Evolutionary conservation across 495 filamentous ascomycete species (phyloP).

Genomic region (Neurospora sp.): DNA sequence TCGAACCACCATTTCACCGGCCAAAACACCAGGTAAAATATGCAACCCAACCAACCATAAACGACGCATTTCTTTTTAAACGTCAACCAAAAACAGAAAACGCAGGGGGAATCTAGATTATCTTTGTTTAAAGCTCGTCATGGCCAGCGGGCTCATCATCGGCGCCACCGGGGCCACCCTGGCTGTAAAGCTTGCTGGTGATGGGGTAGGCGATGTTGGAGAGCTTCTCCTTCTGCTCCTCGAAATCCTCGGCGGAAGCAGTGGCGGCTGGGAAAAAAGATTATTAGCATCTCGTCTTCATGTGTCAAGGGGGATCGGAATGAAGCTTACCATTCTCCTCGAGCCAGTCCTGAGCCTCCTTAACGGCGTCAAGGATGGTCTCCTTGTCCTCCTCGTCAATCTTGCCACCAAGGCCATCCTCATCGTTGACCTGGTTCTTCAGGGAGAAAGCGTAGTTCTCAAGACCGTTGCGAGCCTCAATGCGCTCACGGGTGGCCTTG

Average conservation of each 20-base stretch:
- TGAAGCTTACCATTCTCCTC: constrained; percentile 61
- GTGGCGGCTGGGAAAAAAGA: constrained; percentile 44
- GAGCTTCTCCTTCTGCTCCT: constrained; percentile 99
- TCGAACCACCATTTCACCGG: neutral
- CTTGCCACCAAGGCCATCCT: constrained; percentile 94
- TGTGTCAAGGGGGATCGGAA: neutral
- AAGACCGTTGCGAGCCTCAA: constrained; percentile 89
- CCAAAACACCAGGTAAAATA: neutral
- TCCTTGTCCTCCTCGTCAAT: constrained; percentile 99
- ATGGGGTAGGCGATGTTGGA: constrained; percentile 95
- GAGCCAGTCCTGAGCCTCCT: constrained; percentile 95
- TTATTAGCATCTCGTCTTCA: constrained; percentile 11
- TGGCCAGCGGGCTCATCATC: constrained; percentile 68
- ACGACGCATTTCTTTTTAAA: constrained; percentile 11
- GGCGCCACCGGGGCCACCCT: constrained; percentile 47
- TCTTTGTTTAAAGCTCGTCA: constrained; percentile 72
- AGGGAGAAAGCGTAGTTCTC: constrained; percentile 96
- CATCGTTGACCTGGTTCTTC: constrained; percentile 98
- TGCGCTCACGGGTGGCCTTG: constrained; percentile 90
- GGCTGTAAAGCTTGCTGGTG: constrained; percentile 90
- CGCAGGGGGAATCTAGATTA: constrained; percentile 26
- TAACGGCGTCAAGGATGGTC: constrained; percentile 88
- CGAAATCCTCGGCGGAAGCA: constrained; percentile 86
- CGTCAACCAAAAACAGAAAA: constrained; percentile 14
- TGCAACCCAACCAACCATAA: neutral